phyloP scores from a whole-genome alignment of 2,329 filamentous ascomycete genomes.

The Chaetomiaceae sp. region DNA sequence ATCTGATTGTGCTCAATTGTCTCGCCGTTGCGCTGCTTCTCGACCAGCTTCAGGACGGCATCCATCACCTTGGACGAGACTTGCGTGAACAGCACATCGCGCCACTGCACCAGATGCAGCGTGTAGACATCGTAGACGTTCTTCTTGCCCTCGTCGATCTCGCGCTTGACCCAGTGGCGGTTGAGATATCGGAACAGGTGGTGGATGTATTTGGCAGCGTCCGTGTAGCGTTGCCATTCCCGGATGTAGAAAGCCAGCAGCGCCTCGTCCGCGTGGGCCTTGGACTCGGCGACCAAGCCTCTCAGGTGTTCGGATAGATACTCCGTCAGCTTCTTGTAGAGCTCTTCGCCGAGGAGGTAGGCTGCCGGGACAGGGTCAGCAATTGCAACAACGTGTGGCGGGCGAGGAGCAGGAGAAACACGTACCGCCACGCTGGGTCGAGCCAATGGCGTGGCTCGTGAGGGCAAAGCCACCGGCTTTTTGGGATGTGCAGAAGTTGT shows the following conservation, averaged over 20 bases:
- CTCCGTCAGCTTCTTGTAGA: slow-evolving; percentile 84
- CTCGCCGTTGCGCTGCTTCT: slow-evolving; percentile 95
- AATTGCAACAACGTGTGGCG: not conserved
- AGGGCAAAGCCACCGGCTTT: slow-evolving; percentile 68
- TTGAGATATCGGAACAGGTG: slow-evolving; percentile 96
- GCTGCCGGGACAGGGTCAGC: slow-evolving; percentile 48
- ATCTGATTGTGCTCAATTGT: slow-evolving; percentile 97
- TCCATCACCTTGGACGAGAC: slow-evolving; percentile 90
- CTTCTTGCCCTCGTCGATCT: slow-evolving; percentile 99
- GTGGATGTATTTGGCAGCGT: slow-evolving; percentile 94
- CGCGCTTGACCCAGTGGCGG: slow-evolving; percentile 96
- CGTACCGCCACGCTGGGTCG: slow-evolving; percentile 21
- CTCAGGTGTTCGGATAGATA: slow-evolving; percentile 77
- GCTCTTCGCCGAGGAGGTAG: slow-evolving; percentile 89
- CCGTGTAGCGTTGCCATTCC: slow-evolving; percentile 95
- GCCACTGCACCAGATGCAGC: slow-evolving; percentile 92
- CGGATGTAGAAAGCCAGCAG: slow-evolving; percentile 89
- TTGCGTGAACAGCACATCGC: slow-evolving; percentile 78
- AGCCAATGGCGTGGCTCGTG: slow-evolving; percentile 15
- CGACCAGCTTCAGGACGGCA: slow-evolving; percentile 87
- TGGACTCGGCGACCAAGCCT: slow-evolving; percentile 66
- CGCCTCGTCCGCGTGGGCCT: slow-evolving; percentile 81
- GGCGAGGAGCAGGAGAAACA: not conserved
- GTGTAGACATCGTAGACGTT: slow-evolving; percentile 98
- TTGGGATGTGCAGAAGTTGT: slow-evolving; percentile 98